These are phyloP conservation scores for Penicillium paxilli DNA, from an alignment of 495 filamentous ascomycete genomes.

Conservation along the genomic window DNA sequence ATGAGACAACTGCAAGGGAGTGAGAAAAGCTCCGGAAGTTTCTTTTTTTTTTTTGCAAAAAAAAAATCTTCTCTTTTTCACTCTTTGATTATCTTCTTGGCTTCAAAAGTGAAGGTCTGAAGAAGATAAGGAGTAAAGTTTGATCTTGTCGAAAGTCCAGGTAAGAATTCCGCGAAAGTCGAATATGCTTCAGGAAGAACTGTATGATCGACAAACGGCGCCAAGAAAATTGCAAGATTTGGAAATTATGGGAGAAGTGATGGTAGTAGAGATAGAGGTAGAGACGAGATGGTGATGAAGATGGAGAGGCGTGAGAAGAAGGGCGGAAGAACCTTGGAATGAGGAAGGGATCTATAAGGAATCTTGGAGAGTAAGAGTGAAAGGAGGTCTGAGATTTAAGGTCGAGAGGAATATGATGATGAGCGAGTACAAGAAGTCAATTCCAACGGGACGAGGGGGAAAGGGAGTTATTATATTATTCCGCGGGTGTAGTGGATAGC, in stretches of 20 bases:
- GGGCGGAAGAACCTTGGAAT: conserved; percentile 19
- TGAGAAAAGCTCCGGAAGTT: conserved; percentile 3
- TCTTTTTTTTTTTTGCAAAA: neutral
- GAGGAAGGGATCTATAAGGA: conserved; percentile 33
- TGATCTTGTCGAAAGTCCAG: neutral
- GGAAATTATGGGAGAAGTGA: neutral
- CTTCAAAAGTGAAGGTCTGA: neutral
- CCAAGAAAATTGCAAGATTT: neutral
- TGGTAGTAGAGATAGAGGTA: neutral
- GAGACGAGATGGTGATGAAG: neutral
- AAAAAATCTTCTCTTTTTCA: too few species aligned
- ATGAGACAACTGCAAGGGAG: conserved; percentile 32
- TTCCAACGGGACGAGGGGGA: conserved; percentile 29
- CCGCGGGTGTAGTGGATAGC: conserved; percentile 39
- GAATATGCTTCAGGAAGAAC: neutral
- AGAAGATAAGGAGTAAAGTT: neutral
- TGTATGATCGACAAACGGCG: conserved; percentile 2
- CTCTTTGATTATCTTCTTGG: too few species aligned
- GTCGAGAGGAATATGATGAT: conserved; percentile 10
- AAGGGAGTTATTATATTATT: conserved; percentile 32
- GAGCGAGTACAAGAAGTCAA: conserved; percentile 17
- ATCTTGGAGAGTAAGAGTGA: conserved; percentile 8
- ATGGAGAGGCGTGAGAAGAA: neutral
- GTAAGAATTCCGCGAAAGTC: conserved; percentile 1
- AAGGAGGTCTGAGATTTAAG: conserved; percentile 2